A percentile compares a stretch with the other conserved stretches of the same genome.
These are phyloP conservation scores for Epichloe gansuensis DNA, from an alignment of 2,329 filamentous ascomycete species.

Conservation along the genomic window DNA sequence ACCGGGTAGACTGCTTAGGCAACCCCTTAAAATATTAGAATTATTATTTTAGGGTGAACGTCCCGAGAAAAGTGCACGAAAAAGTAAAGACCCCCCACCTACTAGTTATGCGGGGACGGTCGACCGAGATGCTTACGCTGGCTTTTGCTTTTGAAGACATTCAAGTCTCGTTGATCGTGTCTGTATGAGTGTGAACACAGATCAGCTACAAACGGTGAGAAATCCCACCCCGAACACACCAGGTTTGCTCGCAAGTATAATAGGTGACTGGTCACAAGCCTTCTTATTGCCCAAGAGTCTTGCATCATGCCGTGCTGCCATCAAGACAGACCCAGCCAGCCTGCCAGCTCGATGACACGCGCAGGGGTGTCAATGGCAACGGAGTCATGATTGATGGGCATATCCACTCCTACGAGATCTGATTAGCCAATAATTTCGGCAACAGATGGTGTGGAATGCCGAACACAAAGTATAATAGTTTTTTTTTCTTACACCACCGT, in stretches of 20 bases:
- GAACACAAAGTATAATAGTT: neutral
- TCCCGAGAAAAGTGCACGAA: neutral
- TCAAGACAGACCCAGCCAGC: neutral
- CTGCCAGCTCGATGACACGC: neutral
- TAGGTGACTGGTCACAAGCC: neutral
- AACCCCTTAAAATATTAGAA: neutral
- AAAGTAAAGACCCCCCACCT: neutral
- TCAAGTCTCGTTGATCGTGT: too few species aligned
- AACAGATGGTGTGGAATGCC: neutral
- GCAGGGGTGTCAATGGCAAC: neutral
- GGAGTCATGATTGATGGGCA: neutral
- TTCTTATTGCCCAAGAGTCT: neutral
- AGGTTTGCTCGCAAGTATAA: too few species aligned
- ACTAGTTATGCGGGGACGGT: neutral
- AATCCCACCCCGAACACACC: too few species aligned
- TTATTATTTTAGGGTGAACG: neutral
- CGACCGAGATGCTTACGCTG: neutral
- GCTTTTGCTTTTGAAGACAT: too few species aligned
- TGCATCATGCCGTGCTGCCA: neutral
- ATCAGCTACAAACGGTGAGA: too few species aligned
- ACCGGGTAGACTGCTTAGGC: neutral
- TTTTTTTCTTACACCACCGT: neutral
- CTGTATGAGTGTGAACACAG: too few species aligned
- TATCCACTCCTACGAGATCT: neutral
- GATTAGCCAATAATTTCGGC: constrained; percentile 1